phyloP scores from a whole-genome alignment of 2,329 filamentous ascomycete genomes.

The Colletotrichum horii region DNA sequence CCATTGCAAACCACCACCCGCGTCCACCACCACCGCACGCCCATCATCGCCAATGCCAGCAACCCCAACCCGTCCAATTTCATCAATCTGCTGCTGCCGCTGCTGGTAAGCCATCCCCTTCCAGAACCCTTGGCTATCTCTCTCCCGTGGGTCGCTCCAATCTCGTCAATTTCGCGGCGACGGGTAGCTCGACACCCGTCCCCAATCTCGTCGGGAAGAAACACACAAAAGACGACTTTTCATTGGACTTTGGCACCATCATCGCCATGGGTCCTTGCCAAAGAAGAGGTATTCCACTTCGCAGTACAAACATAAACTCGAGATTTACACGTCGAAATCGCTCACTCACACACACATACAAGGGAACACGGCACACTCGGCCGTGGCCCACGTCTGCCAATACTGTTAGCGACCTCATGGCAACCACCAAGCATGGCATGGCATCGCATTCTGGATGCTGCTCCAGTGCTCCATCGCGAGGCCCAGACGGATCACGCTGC shows the following conservation, averaged over 20 bases:
- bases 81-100: constrained; percentile 4
- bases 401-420: neutral
- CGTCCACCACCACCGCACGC: neutral
- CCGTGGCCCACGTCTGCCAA: neutral
- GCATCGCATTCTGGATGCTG: neutral
- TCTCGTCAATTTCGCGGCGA: constrained; percentile 1
- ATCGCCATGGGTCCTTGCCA: neutral
- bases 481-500: neutral
- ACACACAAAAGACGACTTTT: neutral
- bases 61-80: neutral
- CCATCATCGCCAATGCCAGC: neutral
- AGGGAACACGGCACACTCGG: neutral
- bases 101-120: neutral
- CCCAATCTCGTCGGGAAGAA: neutral
- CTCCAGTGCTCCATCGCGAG: neutral
- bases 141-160: neutral
- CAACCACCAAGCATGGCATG: neutral
- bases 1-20: neutral
- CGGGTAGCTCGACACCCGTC: neutral
- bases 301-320: neutral
- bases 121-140: neutral
- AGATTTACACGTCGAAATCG: neutral
- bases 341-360: neutral
- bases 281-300: neutral
- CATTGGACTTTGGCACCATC: neutral